Evolutionary conservation across 305 asterid species (phyloP).

Genomic region (Euphrasia arctica): DNA sequence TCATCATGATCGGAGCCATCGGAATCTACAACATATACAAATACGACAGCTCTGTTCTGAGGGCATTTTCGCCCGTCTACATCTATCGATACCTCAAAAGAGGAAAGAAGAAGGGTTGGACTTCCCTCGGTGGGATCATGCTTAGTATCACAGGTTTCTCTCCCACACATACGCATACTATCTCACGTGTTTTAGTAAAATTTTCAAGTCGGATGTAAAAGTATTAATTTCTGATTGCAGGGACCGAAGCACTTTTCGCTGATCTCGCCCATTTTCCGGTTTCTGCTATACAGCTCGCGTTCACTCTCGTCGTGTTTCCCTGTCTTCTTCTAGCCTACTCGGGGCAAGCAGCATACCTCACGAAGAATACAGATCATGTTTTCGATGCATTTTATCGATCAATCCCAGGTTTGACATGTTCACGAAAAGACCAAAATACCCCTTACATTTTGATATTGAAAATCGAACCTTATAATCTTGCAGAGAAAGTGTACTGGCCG

Average conservation of each 20-base stretch:
- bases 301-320: slow-evolving; percentile 86
- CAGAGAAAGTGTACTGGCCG: slow-evolving; percentile 93
- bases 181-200: background rate
- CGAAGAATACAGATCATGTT: slow-evolving; percentile 67
- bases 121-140: slow-evolving; percentile 96
- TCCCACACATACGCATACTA: background rate
- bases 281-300: slow-evolving; percentile 91
- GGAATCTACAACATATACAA: slow-evolving; percentile 83
- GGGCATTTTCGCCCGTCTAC: slow-evolving; percentile 84
- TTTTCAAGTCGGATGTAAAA: slow-evolving; percentile 3
- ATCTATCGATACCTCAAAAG: slow-evolving; percentile 68
- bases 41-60: slow-evolving; percentile 72
- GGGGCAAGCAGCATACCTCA: slow-evolving; percentile 98
- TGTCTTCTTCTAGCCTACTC: slow-evolving; percentile 95
- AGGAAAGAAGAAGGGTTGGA: slow-evolving; percentile 70
- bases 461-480: slow-evolving; percentile 12
- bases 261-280: slow-evolving; percentile 96
- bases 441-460: background rate
- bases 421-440: no score
- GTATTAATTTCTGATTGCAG: slow-evolving; percentile 45
- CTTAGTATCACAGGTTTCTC: slow-evolving; percentile 91
- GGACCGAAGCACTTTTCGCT: slow-evolving; percentile 98
- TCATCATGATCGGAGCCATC: slow-evolving; percentile 88
- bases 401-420: slow-evolving; percentile 50
- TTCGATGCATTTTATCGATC: slow-evolving; percentile 90